Evolutionary conservation across 129 eudicot genomes (phyloP), one percentile per base, ranked within the genome.

Genomic region (Escallonia rubra): DNA sequence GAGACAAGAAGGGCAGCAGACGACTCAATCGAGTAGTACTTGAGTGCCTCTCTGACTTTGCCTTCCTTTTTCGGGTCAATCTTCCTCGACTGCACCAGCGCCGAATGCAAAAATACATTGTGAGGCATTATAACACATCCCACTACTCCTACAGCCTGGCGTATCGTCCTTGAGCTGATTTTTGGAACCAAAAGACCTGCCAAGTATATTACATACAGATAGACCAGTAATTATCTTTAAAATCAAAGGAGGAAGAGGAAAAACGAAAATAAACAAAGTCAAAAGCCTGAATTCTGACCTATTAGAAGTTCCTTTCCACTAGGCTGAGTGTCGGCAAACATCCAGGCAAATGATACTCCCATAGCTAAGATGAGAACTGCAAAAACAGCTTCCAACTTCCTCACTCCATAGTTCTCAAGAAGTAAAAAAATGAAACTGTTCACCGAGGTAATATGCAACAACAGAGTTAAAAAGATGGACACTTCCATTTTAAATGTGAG

Each of bases 71-170:
- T 76, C 0, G 70, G 66, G 69, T 89, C 90, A n/a, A 83, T 59
- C 72, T 85, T 76, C 65, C 93, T 76, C 7, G 93, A 83, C 68
- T 83, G 96, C 41, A 89, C 93, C 62, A 89, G 52, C 43, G 96
- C 96, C 10, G 93, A 89, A 62, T 89, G 68, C 52, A 89, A 72
- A 77, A 85, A 89, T 61, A 89, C 81, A 39, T 85, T 89, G 73
- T 89, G 88, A 39, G 93, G 93, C 45, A 84, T 86, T 83, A 89
- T 89, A 4, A 89, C 80, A 71, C 93, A 85, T 0, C 96, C 96
- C 0, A 89, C 80, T 57, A 89, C 77, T 63, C 96, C 96, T 16
- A 85, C 89, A 13, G 96, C 96, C 9, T 76, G 63, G 51, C 72
- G 73, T 10, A 83, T 39, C 34, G 90, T 81, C 41, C 64, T 81